These are phyloP conservation scores for Quillaja saponaria DNA, from an alignment of 306 rosid genomes.

Conservation along the genomic window DNA sequence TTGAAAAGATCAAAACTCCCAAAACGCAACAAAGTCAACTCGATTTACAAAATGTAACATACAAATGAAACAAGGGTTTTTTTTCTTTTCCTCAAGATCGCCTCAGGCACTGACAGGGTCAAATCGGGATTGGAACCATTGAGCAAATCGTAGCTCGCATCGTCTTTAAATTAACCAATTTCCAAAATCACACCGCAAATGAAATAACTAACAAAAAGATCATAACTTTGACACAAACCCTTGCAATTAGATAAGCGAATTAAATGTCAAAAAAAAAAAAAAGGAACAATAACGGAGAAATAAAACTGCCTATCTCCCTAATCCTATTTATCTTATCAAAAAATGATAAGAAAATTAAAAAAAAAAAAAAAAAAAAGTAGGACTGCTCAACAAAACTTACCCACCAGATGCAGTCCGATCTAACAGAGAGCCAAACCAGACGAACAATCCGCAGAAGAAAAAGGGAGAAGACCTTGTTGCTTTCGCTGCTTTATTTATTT, in stretches of 20 bases:
- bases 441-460: slow-evolving; percentile 34
- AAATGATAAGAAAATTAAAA: slow-evolving; percentile 5
- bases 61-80: not conserved
- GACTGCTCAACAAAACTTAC: too few relatives aligned
- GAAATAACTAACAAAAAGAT: slow-evolving; percentile 30
- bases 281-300: too few relatives aligned
- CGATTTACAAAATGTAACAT: slow-evolving; percentile 30
- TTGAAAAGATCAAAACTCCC: slow-evolving; percentile 3
- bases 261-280: too few relatives aligned
- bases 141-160: not conserved
- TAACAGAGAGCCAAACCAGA: not conserved
- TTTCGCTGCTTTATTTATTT: slow-evolving; percentile 21
- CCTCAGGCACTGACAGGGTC: too few relatives aligned
- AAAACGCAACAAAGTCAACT: slow-evolving; percentile 44
- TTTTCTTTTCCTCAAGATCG: too few relatives aligned
- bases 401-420: too few relatives aligned
- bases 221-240: slow-evolving; percentile 21
- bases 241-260: too few relatives aligned
- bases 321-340: too few relatives aligned
- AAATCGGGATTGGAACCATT: slow-evolving; percentile 15
- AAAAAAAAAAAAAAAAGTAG: too few relatives aligned
- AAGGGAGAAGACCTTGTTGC: slow-evolving; percentile 21
- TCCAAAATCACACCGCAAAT: slow-evolving; percentile 1
- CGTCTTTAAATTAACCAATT: slow-evolving; percentile 27
- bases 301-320: too few relatives aligned